Percentiles rank a stretch among this genome's conserved stretches.
phyloP scores from a whole-genome alignment of 1,139 yeast species.

The Kodamaea ohmeri region DNA sequence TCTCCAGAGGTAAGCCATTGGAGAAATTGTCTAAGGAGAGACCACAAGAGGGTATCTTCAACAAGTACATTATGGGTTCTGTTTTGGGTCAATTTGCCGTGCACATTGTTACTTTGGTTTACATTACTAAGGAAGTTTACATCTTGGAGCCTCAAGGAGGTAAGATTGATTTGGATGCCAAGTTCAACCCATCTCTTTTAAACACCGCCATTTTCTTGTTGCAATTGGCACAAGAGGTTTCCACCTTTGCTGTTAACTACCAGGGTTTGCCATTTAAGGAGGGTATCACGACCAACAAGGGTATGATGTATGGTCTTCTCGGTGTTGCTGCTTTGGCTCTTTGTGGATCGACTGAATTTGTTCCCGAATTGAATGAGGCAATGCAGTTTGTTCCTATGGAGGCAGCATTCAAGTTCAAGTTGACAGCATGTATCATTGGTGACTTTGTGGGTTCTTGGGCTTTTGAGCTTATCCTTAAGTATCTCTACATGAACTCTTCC shows the following conservation, averaged over 20 bases:
- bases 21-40: constrained; percentile 89
- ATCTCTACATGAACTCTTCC: constrained; percentile 83
- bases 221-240: constrained; percentile 93
- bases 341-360: constrained; percentile 89
- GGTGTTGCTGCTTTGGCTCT: constrained; percentile 90
- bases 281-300: constrained; percentile 83
- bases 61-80: constrained; percentile 93
- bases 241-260: constrained; percentile 96
- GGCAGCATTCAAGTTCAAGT: constrained; percentile 66
- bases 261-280: constrained; percentile 98
- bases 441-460: constrained; percentile 79
- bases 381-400: constrained; percentile 90
- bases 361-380: constrained; percentile 91
- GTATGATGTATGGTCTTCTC: constrained; percentile 93
- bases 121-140: constrained; percentile 80
- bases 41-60: constrained; percentile 97
- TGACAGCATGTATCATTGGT: constrained; percentile 67
- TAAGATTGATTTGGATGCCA: constrained; percentile 83
- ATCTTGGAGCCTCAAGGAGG: constrained; percentile 89
- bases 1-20: constrained; percentile 89
- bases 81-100: constrained; percentile 94
- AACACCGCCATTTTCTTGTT: constrained; percentile 95
- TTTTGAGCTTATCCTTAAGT: constrained; percentile 78
- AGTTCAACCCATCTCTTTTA: constrained; percentile 81
- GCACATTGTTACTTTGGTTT: constrained; percentile 79